Base-by-base conservation (phyloP, 495 filamentous ascomycete species). In the Penicillium atrosanguineum region DNA sequence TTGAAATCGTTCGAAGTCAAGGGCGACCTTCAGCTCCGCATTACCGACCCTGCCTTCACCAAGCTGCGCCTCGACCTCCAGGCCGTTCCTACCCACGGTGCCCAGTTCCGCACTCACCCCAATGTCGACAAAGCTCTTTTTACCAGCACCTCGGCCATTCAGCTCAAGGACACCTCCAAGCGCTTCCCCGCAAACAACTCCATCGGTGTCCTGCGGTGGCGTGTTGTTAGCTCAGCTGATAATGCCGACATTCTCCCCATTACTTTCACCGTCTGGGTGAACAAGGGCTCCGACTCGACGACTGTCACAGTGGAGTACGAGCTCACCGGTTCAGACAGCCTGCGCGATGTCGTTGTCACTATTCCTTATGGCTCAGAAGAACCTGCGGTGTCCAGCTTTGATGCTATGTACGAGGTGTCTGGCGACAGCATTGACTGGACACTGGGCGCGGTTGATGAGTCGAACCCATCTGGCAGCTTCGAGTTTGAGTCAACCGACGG, bases 251-350 rank as follows among this genome's bases (percentile, higher is more conserved):
- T 92, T 34, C 77, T 83, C 9, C 93, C 93, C 26, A 91, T 97
- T 59, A 90, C 86, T 23, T 96, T 97, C 65, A 96, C 89, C 9
- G 93, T 96, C 18, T 97, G 93, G 93, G 87, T 94, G 34, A 95
- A 95, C 67, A 89, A 89, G 76, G 86, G 87, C 44, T 81, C 85
- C 12, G 86, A 87, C 36, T 88, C 86, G 45, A 92, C 84, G 63
- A 90, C 85, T 34, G 79, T 97, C 59, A 97, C 91, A 0, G 82
- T 97, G 7, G 93, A 97, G 70, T 97, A 96, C 64, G 93, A 97
- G 71, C 82, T 95, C 48, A 88, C 87, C 1, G 88, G 89, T 49
- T 79, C 82, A 7, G 84, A 87, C 56, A 76, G 78, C 18, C 77
- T 97, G 41, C 87, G 84, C 49, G 92, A 97, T 67, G 92, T 97